Conservation (phyloP, 2,329 filamentous ascomycete species). For the Diaporthe eres region DNA sequence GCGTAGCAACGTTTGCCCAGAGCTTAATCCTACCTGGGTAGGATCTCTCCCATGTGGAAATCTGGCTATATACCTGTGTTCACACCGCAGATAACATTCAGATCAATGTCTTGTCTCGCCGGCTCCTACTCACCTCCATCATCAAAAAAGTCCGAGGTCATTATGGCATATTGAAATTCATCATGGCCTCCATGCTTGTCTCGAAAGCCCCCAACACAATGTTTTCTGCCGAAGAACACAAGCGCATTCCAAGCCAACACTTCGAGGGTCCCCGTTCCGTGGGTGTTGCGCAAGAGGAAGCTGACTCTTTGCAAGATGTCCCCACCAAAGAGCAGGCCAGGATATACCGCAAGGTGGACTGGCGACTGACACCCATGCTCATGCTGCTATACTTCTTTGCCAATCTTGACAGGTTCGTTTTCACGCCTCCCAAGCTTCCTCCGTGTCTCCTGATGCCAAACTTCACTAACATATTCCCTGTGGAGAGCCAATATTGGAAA, state of each 20-base stretch:
- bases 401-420: conserved; percentile 60
- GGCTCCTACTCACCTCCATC: neutral
- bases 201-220: neutral
- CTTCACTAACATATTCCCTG: too few species aligned
- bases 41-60: neutral
- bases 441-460: too few species aligned
- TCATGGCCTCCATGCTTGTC: neutral
- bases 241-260: neutral
- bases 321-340: conserved; percentile 10
- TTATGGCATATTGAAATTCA: neutral
- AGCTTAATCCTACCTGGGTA: neutral
- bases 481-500: conserved; percentile 70
- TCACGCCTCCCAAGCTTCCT: too few species aligned
- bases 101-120: neutral
- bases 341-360: conserved; percentile 49
- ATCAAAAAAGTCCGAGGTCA: neutral
- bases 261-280: neutral
- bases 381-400: conserved; percentile 69
- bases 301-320: neutral
- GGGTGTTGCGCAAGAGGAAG: neutral
- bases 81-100: neutral
- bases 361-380: conserved; percentile 58
- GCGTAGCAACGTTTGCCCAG: neutral
- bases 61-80: neutral
- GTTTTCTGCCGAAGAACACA: neutral